phyloP scores from a whole-genome alignment of 805 yeast species.

The Wickerhamiella sorbophila region DNA sequence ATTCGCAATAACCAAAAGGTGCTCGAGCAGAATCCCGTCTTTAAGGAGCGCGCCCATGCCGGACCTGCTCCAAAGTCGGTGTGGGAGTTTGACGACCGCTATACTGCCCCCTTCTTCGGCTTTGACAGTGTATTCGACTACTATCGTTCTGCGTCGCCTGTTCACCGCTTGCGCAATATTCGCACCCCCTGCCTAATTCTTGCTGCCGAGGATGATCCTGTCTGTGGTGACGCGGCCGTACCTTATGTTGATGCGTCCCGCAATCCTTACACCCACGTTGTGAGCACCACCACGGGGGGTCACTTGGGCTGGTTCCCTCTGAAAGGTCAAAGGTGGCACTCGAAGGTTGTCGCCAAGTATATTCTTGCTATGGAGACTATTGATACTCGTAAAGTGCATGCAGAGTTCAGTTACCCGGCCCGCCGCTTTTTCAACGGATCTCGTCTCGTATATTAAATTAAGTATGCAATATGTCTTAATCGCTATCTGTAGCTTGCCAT shows the following conservation, averaged over 20 bases:
- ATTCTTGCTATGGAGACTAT: conserved; percentile 21
- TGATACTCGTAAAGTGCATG: not conserved
- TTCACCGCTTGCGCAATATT: conserved; percentile 35
- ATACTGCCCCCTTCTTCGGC: conserved; percentile 55
- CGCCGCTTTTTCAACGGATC: not conserved
- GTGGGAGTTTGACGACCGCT: conserved; percentile 45
- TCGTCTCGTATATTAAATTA: not conserved
- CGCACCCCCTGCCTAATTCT: conserved; percentile 50
- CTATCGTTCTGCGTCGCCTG: conserved; percentile 49
- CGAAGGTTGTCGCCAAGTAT: conserved; percentile 36
- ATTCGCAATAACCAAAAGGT: conserved; percentile 31
- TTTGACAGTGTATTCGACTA: conserved; percentile 50
- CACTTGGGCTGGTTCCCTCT: conserved; percentile 67
- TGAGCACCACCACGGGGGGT: conserved; percentile 59
- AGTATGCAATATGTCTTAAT: not conserved
- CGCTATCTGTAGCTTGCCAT: not conserved
- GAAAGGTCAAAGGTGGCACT: conserved; percentile 53
- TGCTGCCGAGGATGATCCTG: conserved; percentile 64
- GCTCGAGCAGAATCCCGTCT: conserved; percentile 22
- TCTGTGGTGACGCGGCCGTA: conserved; percentile 38
- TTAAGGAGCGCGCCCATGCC: conserved; percentile 3
- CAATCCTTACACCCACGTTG: conserved; percentile 47
- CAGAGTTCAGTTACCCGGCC: not conserved
- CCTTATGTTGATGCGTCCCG: conserved; percentile 37
- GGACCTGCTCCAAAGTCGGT: conserved; percentile 24